These are phyloP conservation scores for Globisporangium viniferum DNA, from an alignment of 352 stramenopile species.

Conservation along the genomic window DNA sequence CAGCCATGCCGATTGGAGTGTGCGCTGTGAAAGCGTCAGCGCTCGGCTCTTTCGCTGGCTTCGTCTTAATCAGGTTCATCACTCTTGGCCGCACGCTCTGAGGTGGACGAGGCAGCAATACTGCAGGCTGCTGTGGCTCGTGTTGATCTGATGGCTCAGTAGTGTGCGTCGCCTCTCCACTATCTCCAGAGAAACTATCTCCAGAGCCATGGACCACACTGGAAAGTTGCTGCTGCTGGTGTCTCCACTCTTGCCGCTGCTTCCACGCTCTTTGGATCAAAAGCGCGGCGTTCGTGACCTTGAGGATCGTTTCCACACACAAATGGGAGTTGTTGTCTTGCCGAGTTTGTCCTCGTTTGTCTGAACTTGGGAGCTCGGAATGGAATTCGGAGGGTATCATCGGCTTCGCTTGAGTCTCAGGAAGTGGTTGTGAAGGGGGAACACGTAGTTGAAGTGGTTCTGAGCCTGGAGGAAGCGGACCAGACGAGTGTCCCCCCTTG, in stretches of 20 bases:
- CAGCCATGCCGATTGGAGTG: neutral
- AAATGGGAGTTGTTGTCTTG: neutral
- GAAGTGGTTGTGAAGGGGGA: neutral
- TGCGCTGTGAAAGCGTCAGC: neutral
- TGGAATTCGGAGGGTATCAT: neutral
- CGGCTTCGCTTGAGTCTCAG: neutral
- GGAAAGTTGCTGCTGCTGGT: neutral
- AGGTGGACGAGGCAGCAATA: neutral
- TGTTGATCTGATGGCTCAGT: neutral
- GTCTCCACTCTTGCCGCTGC: neutral
- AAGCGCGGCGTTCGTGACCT: neutral
- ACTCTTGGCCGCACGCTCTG: neutral
- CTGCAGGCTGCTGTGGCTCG: neutral
- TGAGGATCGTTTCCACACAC: neutral
- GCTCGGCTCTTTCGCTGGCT: neutral
- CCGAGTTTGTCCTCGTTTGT: neutral
- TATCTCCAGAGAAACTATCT: too few species aligned
- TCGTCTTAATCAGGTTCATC: neutral
- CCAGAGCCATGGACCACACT: neutral
- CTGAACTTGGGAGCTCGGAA: neutral
- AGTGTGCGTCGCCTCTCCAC: neutral
- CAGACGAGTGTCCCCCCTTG: neutral
- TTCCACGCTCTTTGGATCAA: constrained; percentile 1
- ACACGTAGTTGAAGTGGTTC: too few species aligned
- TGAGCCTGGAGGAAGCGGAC: too few species aligned